phyloP scores from a whole-genome alignment of 305 asterid genomes.

The Fraxinus floribunda region DNA sequence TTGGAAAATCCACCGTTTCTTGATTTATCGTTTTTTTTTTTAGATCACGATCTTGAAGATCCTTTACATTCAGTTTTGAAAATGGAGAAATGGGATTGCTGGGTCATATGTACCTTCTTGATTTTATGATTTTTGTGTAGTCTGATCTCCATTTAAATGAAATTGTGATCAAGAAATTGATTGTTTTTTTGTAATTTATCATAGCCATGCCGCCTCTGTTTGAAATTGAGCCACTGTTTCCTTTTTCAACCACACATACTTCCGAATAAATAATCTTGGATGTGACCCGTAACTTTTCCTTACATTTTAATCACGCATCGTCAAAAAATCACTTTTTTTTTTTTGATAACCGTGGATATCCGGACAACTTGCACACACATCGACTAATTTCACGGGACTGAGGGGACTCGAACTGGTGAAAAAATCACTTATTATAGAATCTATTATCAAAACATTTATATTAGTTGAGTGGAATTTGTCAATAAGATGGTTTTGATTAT shows the following conservation, averaged over 20 bases:
- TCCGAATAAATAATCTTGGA: neutral
- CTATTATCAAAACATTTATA: neutral
- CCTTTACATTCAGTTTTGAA: neutral
- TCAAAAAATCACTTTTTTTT: neutral
- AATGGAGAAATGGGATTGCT: neutral
- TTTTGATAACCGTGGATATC: too few species aligned
- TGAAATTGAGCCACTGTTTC: neutral
- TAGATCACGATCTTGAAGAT: neutral
- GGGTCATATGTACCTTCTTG: neutral
- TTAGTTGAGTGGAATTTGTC: neutral
- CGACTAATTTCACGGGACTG: too few species aligned
- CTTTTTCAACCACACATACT: neutral
- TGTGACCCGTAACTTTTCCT: neutral
- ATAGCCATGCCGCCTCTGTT: neutral
- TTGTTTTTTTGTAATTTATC: neutral
- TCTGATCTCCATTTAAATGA: neutral
- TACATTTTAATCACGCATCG: neutral
- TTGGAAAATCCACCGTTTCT: conserved; percentile 8
- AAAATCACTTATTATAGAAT: neutral
- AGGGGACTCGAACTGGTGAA: too few species aligned
- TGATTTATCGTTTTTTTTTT: neutral
- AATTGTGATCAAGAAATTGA: neutral
- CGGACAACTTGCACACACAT: too few species aligned
- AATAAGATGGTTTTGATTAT: neutral
- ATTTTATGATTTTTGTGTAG: neutral